These are phyloP conservation scores for Phyllosticta citribraziliensis DNA, from an alignment of 2,329 filamentous ascomycete genomes.

Conservation along the genomic window DNA sequence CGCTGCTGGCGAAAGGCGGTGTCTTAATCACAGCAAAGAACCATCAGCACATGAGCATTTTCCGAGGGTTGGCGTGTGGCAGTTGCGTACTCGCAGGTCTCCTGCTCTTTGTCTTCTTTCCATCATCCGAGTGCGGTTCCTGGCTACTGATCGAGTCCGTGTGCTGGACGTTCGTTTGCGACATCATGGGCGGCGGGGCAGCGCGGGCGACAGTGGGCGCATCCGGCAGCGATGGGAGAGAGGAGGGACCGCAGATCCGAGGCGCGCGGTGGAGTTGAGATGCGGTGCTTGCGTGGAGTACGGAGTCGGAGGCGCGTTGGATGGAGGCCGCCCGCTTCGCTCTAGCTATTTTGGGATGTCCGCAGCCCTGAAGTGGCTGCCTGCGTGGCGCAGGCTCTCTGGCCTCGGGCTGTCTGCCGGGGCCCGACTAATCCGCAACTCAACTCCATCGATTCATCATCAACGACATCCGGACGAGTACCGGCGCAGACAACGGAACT, in stretches of 20 bases:
- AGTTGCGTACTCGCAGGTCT: conserved; percentile 68
- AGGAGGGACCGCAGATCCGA: background rate
- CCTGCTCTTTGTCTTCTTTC: conserved; percentile 71
- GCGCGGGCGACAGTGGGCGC: background rate
- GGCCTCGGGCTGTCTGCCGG: too few relatives aligned
- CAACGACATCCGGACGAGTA: background rate
- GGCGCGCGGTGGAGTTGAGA: background rate
- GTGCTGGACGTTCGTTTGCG: conserved; percentile 34
- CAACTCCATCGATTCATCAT: background rate
- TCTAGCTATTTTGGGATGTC: conserved; percentile 5
- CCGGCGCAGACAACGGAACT: background rate
- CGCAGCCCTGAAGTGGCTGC: background rate
- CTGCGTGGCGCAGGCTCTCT: background rate
- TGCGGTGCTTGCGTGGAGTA: background rate
- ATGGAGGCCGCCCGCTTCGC: background rate
- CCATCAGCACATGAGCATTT: conserved; percentile 1
- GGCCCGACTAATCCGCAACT: background rate
- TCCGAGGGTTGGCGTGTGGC: conserved; percentile 8
- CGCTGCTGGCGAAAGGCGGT: conserved; percentile 95
- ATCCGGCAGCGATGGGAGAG: conserved; percentile 1
- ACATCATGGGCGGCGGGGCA: conserved; percentile 26
- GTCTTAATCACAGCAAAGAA: conserved; percentile 45
- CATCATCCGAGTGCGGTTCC: conserved; percentile 28
- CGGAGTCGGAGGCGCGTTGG: conserved; percentile 7
- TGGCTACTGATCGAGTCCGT: conserved; percentile 34